These are phyloP conservation scores for Hypsizygus marmoreus DNA, from an alignment of 768 basidiomycete genomes.

Conservation along the genomic window DNA sequence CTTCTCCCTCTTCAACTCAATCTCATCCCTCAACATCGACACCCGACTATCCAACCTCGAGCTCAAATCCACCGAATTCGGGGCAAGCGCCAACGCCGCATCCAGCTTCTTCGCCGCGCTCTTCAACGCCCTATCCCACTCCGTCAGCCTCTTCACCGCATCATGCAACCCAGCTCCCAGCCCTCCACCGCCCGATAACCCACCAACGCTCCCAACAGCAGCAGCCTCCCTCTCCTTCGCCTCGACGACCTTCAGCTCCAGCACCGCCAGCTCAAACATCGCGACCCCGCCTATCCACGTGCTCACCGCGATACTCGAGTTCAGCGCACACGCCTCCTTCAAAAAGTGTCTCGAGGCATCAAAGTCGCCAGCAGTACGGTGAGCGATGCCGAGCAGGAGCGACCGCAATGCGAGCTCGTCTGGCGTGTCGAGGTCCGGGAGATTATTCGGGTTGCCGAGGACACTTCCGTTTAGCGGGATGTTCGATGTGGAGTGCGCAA, in stretches of 20 bases:
- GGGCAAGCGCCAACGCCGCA: conserved; percentile 48
- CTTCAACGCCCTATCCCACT: conserved; percentile 53
- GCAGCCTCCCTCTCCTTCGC: conserved; percentile 24
- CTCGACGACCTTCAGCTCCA: conserved; percentile 65
- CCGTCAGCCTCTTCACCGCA: conserved; percentile 15
- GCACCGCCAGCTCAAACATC: conserved; percentile 68
- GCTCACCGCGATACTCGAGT: conserved; percentile 45
- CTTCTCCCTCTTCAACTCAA: conserved; percentile 59
- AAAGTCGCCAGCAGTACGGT: conserved; percentile 57
- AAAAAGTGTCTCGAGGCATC: conserved; percentile 49
- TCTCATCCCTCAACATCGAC: conserved; percentile 71
- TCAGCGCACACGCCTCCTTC: conserved; percentile 47
- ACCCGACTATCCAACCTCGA: conserved; percentile 72
- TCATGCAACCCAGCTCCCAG: conserved; percentile 10
- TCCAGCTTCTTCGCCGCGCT: conserved; percentile 53
- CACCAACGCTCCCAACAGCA: conserved; percentile 36
- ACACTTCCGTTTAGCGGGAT: too few relatives aligned
- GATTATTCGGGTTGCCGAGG: conserved; percentile 5
- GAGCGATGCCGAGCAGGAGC: conserved; percentile 66
- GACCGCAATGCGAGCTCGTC: conserved; percentile 73
- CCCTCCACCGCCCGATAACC: conserved; percentile 13
- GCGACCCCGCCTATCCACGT: conserved; percentile 72
- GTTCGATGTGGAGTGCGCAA: background rate
- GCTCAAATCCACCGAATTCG: conserved; percentile 60
- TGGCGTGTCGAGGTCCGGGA: conserved; percentile 57